Percentiles rank a stretch among this genome's conserved stretches.
These are phyloP conservation scores for Solanum peruvianum DNA, from an alignment of 257 asterid genomes.

Conservation along the genomic window DNA sequence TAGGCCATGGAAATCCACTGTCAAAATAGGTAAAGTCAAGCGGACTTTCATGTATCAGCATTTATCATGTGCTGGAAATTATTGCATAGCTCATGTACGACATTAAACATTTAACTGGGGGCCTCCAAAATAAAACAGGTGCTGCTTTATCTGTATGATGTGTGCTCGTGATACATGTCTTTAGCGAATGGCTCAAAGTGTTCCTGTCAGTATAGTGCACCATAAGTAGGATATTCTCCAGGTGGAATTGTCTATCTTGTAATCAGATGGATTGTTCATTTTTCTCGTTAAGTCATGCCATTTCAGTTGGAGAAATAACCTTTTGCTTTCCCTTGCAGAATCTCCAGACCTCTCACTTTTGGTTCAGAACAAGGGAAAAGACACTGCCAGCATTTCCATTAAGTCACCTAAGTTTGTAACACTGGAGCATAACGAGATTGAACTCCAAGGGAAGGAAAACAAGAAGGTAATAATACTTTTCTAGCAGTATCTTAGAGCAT, in stretches of 20 bases:
- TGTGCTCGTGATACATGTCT: background rate
- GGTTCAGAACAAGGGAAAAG: conserved; percentile 70
- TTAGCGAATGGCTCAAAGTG: background rate
- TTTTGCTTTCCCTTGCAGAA: conserved; percentile 34
- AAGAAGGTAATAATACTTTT: conserved; percentile 35
- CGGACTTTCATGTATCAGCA: background rate
- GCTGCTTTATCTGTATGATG: background rate
- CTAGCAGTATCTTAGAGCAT: background rate
- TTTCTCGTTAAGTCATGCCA: background rate
- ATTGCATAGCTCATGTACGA: background rate
- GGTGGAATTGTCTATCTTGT: background rate
- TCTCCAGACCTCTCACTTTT: conserved; percentile 72
- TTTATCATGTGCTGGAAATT: background rate
- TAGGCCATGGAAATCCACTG: background rate
- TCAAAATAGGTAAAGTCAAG: background rate
- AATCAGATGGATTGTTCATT: background rate
- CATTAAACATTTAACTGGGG: background rate
- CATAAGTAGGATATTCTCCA: background rate
- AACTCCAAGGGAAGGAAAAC: conserved; percentile 49
- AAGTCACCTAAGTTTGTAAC: conserved; percentile 54
- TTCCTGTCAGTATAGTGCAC: background rate
- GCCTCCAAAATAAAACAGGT: background rate
- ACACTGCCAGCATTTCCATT: conserved; percentile 29
- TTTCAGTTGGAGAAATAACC: background rate
- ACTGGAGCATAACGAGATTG: conserved; percentile 41